These are phyloP conservation scores for Xylaria sp. DNA, from an alignment of 2,329 filamentous ascomycete species.

Conservation along the genomic window DNA sequence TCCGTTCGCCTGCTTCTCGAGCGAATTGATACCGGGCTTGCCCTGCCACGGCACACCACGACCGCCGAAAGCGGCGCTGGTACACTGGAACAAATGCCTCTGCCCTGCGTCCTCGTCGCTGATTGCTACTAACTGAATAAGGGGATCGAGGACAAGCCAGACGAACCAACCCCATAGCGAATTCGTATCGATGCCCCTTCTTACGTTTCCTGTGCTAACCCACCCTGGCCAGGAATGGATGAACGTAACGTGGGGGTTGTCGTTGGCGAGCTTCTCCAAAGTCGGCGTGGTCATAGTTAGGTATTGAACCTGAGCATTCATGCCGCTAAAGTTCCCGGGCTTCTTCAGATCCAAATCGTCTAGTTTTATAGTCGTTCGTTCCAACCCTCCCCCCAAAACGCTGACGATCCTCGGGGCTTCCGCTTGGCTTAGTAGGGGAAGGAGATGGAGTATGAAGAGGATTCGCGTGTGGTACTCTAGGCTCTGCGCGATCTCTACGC, in stretches of 20 bases:
- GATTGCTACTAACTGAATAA: slow-evolving; percentile 39
- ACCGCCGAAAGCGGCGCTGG: slow-evolving; percentile 45
- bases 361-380: slow-evolving; percentile 36
- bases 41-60: slow-evolving; percentile 43
- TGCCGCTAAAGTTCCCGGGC: slow-evolving; percentile 39
- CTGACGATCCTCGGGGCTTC: slow-evolving; percentile 43
- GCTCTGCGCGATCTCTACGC: slow-evolving; percentile 47
- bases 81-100: slow-evolving; percentile 44
- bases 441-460: slow-evolving; percentile 47
- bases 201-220: slow-evolving; percentile 45
- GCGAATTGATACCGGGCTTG: slow-evolving; percentile 39
- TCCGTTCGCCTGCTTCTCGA: slow-evolving; percentile 35
- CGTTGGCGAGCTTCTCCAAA: slow-evolving; percentile 10
- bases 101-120: slow-evolving; percentile 44
- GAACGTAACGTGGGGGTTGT: slow-evolving; percentile 20
- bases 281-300: slow-evolving; percentile 39
- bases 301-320: slow-evolving; percentile 43
- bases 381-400: slow-evolving; percentile 44
- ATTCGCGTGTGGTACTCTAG: slow-evolving; percentile 52
- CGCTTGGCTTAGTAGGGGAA: slow-evolving; percentile 45
- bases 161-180: slow-evolving; percentile 40
- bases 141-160: slow-evolving; percentile 42
- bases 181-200: slow-evolving; percentile 36
- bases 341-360: slow-evolving; percentile 45
- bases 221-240: slow-evolving; percentile 43